A percentile compares a stretch with the other conserved stretches of the same genome.
These are phyloP conservation scores for Phoenix roebelenii DNA, from an alignment of 176 grass and related monocot species.

Conservation along the genomic window DNA sequence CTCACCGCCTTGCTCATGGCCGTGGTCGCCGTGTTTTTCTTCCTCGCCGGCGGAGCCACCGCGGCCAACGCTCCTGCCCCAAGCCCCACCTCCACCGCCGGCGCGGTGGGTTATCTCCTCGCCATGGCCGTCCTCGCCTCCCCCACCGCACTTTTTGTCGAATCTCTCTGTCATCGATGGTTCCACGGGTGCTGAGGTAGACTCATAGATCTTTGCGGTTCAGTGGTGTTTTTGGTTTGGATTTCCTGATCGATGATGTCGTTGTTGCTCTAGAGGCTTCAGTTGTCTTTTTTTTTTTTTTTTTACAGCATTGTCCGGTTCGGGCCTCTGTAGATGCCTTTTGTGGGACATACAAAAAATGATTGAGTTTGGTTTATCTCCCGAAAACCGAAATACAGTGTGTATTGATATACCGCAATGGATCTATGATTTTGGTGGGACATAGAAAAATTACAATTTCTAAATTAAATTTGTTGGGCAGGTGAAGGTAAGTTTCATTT, in stretches of 20 bases:
- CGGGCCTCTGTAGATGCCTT: background rate
- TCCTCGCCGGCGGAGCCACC: constrained; percentile 25
- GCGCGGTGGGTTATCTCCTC: constrained; percentile 23
- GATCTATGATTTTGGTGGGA: too few relatives aligned
- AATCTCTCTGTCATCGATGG: constrained; percentile 32
- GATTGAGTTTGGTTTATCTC: too few relatives aligned
- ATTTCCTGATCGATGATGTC: background rate
- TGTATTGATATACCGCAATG: too few relatives aligned
- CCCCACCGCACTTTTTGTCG: constrained; percentile 46
- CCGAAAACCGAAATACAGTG: too few relatives aligned
- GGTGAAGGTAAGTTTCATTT: too few relatives aligned
- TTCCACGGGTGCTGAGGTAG: background rate
- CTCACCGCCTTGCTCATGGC: background rate
- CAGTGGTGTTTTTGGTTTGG: background rate
- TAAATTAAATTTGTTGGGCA: too few relatives aligned
- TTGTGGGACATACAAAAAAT: too few relatives aligned
- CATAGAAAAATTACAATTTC: too few relatives aligned
- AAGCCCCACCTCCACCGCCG: constrained; percentile 48
- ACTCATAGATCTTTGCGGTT: constrained; percentile 5
- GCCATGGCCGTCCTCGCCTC: constrained; percentile 46
- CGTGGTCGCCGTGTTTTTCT: constrained; percentile 15
- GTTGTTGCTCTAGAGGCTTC: constrained; percentile 1
- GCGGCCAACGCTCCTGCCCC: constrained; percentile 65
- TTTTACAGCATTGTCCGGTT: constrained; percentile 6
- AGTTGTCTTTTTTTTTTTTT: background rate